Evolutionary conservation across 768 basidiomycete genomes (phyloP).

Genomic region (Hemileccinum impolitum): DNA sequence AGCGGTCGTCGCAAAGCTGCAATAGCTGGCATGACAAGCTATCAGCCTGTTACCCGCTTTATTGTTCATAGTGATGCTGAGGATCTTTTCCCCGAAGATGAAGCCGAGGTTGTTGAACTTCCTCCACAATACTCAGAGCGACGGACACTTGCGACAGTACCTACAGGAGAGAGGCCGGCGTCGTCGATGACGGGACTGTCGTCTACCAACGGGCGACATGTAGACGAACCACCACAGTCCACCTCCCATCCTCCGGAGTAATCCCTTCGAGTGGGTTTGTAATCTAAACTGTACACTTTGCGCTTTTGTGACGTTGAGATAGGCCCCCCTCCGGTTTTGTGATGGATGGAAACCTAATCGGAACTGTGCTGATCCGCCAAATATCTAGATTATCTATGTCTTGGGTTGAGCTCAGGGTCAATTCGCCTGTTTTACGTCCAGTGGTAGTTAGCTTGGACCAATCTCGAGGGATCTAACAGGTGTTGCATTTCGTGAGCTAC

Average conservation of each 20-base stretch:
- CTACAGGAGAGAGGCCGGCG: conserved; percentile 11
- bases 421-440: neutral
- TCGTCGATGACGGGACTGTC: conserved; percentile 9
- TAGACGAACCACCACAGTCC: conserved; percentile 2
- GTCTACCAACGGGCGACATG: conserved; percentile 7
- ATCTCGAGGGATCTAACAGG: neutral
- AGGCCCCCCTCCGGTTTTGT: neutral
- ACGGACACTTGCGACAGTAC: conserved; percentile 23
- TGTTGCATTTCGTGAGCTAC: neutral
- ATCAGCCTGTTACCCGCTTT: conserved; percentile 48
- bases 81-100: conserved; percentile 44
- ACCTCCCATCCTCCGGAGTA: conserved; percentile 9
- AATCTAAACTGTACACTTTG: neutral
- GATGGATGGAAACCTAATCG: neutral
- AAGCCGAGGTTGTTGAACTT: conserved; percentile 63
- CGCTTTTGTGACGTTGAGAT: neutral
- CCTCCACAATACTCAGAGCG: conserved; percentile 69
- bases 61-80: conserved; percentile 70
- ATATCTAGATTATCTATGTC: conserved; percentile 7
- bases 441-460: neutral
- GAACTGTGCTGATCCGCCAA: neutral
- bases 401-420: conserved; percentile 1
- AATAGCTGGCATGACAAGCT: conserved; percentile 43
- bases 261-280: neutral
- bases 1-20: conserved; percentile 51